Base-by-base conservation (phyloP, 1,139 yeast genomes). In the Lodderomyces jiufengensis region DNA sequence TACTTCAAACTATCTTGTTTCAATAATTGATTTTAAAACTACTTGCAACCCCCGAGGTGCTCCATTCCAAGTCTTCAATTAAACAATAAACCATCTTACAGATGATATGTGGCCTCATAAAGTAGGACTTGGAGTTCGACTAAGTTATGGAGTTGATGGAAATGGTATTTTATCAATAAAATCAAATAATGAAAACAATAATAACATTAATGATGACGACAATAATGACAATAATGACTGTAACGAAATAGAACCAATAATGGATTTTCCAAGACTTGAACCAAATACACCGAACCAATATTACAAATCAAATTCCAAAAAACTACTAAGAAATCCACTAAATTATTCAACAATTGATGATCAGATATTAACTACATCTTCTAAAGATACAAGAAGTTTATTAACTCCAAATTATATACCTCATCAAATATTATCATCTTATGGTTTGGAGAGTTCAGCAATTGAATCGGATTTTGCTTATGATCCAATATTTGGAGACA, bases 81-180 rank as follows among this genome's bases (percentile, higher is more conserved):
- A n/a, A n/a, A n/a, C n/a, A n/a, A n/a, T n/a, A n/a, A n/a, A n/a
- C n/a, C n/a, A 13, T 16, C 25, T 22, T 18, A 14, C 27, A 12
- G 29, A 24, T 31, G 36, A 15, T 23, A 66, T 68, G 72, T 67
- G 73, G 69, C 73, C 74, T 25, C 57, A 59, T 21, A 67, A 60
- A 39, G 44, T 51, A 27, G 73, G 72, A 2, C 52, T 65, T 21
- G 76, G 76, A 1, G 57, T 52, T 4, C 70, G 63, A 50, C 55
- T 69, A 36, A 48, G 65, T 12, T 63, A 62, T 40, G 76, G 76
- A 3, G 52, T 63, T 1, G 43, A 52, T 20, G 68, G 75, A 3
- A 50, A 61, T 44, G 59, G 55, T 10, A 40, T 46, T 8, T 30
- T 60, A 2, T 44, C 45, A 15, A 37, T 34, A 18, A 32, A 24